Conservation (phyloP, 1,284 basidiomycete species). For the Meripilus lineatus region DNA sequence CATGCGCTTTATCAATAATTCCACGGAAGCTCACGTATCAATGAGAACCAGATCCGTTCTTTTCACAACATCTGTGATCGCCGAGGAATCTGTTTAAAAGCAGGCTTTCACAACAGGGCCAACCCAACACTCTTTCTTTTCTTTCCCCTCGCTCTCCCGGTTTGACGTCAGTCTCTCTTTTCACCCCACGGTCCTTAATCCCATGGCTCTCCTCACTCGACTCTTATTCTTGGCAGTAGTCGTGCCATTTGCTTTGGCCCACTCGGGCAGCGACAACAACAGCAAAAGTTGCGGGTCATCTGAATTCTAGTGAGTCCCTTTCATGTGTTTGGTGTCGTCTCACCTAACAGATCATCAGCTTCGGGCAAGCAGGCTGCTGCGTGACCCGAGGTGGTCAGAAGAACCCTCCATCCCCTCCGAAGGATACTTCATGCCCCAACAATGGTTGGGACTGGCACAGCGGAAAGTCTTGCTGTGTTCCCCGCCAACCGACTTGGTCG, state of each 20-base stretch:
- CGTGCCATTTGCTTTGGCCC: slow-evolving; percentile 24
- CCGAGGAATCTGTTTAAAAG: no score
- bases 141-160: slow-evolving; percentile 12
- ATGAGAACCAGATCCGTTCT: background rate
- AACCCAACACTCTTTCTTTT: slow-evolving; percentile 15
- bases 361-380: slow-evolving; percentile 38
- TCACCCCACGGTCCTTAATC: slow-evolving; percentile 20
- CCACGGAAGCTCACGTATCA: no score
- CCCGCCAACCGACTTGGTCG: slow-evolving; percentile 31
- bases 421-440: slow-evolving; percentile 38
- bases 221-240: slow-evolving; percentile 23
- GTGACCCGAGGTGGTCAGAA: slow-evolving; percentile 42
- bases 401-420: slow-evolving; percentile 38
- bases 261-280: slow-evolving; percentile 1
- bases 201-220: slow-evolving; percentile 26
- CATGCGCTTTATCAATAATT: no score
- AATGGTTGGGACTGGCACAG: slow-evolving; percentile 28
- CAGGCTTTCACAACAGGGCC: no score
- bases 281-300: slow-evolving; percentile 1
- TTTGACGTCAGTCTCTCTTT: slow-evolving; percentile 19
- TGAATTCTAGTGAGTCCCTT: slow-evolving; percentile 9
- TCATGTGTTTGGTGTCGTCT: background rate
- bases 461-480: slow-evolving; percentile 42
- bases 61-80: background rate
- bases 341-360: slow-evolving; percentile 30